phyloP scores from a whole-genome alignment of 1,284 basidiomycete species.

The Papiliotrema terrestris region DNA sequence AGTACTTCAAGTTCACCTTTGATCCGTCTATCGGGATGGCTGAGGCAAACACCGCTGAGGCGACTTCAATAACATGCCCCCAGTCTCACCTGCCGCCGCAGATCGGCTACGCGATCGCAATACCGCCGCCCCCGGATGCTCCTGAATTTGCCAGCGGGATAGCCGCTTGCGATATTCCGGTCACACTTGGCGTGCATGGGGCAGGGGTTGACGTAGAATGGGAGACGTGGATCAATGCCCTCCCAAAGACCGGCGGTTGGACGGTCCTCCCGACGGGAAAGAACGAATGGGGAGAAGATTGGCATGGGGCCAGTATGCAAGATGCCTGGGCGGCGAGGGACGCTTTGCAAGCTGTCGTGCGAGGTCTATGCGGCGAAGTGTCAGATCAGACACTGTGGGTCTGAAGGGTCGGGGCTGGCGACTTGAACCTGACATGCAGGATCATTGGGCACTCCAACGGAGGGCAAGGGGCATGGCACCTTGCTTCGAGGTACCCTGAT shows the following conservation, averaged over 20 bases:
- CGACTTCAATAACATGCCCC: conserved; percentile 29
- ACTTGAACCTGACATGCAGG: conserved; percentile 5
- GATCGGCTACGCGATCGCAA: conserved; percentile 29
- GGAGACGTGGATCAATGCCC: conserved; percentile 23
- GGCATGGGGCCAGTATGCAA: conserved; percentile 43
- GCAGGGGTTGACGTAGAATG: conserved; percentile 38
- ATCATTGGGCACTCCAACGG: conserved; percentile 88
- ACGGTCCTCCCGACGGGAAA: conserved; percentile 40
- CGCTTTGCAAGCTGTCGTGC: conserved; percentile 12
- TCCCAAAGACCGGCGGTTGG: conserved; percentile 31
- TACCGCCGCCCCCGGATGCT: conserved; percentile 17
- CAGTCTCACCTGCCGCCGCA: not conserved
- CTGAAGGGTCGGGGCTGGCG: not conserved
- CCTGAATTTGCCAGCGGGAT: not conserved
- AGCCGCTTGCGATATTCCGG: conserved; percentile 12
- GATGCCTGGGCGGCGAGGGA: conserved; percentile 40
- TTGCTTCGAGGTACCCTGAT: conserved; percentile 72
- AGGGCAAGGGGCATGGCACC: conserved; percentile 82
- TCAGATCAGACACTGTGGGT: conserved; percentile 25
- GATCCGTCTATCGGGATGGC: no score
- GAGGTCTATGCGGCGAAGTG: conserved; percentile 7
- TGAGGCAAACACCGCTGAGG: conserved; percentile 6
- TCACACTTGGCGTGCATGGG: conserved; percentile 43
- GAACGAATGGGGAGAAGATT: conserved; percentile 49
- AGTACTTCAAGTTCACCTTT: not conserved